These are phyloP conservation scores for Sporothrix brunneoviolacea DNA, from an alignment of 2,329 filamentous ascomycete genomes.

Conservation along the genomic window DNA sequence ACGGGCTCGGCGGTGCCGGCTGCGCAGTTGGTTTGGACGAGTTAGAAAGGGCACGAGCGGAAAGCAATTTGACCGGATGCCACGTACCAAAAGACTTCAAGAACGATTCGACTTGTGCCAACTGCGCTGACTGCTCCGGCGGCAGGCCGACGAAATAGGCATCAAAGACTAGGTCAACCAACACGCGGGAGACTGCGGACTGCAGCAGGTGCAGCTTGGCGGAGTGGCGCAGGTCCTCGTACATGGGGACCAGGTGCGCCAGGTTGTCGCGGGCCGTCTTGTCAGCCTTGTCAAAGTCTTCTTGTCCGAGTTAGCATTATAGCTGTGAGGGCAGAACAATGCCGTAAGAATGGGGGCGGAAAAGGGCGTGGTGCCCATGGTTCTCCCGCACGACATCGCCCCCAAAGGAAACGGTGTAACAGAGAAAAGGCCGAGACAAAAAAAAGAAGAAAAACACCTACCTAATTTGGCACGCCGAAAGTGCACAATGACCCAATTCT, in stretches of 20 bases:
- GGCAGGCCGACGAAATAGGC: slow-evolving; percentile 59
- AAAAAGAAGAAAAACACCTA: slow-evolving; percentile 20
- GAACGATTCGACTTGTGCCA: slow-evolving; percentile 43
- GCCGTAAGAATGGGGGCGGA: too few species aligned
- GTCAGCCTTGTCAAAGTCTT: slow-evolving; percentile 36
- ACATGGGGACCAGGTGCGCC: slow-evolving; percentile 48
- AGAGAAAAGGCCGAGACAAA: neutral
- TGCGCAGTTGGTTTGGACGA: slow-evolving; percentile 10
- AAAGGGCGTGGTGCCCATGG: too few species aligned
- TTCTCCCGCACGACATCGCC: too few species aligned
- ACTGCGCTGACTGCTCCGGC: slow-evolving; percentile 42
- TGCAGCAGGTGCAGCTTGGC: slow-evolving; percentile 58
- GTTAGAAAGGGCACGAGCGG: neutral
- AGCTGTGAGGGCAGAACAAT: too few species aligned
- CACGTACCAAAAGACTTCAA: slow-evolving; percentile 36
- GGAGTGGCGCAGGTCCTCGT: slow-evolving; percentile 44
- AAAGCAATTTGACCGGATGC: too few species aligned
- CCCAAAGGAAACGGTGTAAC: too few species aligned
- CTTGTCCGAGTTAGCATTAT: neutral
- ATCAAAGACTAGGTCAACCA: slow-evolving; percentile 56
- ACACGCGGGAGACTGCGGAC: slow-evolving; percentile 50
- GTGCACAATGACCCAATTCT: slow-evolving; percentile 68
- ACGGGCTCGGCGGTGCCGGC: slow-evolving; percentile 30
- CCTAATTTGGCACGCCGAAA: slow-evolving; percentile 57
- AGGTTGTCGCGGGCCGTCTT: slow-evolving; percentile 38